Evolutionary conservation across 768 basidiomycete genomes (phyloP), one percentile per base, ranked within the genome.

Genomic region (Dioszegia aurantiaca): DNA sequence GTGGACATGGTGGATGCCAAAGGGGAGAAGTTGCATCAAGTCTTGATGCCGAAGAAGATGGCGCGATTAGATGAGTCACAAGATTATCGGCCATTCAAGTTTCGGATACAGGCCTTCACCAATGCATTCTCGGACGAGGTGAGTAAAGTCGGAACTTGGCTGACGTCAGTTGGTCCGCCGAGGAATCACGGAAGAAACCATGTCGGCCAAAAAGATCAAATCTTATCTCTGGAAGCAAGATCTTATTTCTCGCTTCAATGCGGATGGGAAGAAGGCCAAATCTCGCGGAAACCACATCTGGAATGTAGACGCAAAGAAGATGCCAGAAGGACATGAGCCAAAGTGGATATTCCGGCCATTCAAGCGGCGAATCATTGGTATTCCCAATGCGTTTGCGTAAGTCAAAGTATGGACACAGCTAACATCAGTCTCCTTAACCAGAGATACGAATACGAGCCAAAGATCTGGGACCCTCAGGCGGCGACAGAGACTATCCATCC

Each of bases 271-370:
- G 78, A 99, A 99, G 79, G 89, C 93, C 23, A 99, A 99, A 78
- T 93, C 90, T 54, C 95, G 95, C 80, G 94, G 94, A 45, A 99
- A 99, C 78, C 94, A 98, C 70, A 95, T 97, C 65, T 99, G 94
- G 94, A 93, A 91, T 70, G 87, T 98, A 49, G 90, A 97, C 69
- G 94, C 91, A n/a, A 89, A 84, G 79, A 93, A 89, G 77, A 72
- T 75, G 42, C 70, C 75, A 1, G 60, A 67, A 3, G 84, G 86
- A 40, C 79, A 82, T 62, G 51, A 53, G 37, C 51, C 51, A 3
- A 45, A 39, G 33, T 97, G 91, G 91, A 81, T 84, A 52, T 95
- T 94, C 79, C 83, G 90, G 49, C 86, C 89, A 12, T 95, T 94
- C 79, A 80, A 87, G 68, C 86, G 92, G 55, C 87, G 87, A 77